These are phyloP conservation scores for Paraconiothyrium sp. DNA, from an alignment of 2,329 filamentous ascomycete genomes.

Conservation along the genomic window DNA sequence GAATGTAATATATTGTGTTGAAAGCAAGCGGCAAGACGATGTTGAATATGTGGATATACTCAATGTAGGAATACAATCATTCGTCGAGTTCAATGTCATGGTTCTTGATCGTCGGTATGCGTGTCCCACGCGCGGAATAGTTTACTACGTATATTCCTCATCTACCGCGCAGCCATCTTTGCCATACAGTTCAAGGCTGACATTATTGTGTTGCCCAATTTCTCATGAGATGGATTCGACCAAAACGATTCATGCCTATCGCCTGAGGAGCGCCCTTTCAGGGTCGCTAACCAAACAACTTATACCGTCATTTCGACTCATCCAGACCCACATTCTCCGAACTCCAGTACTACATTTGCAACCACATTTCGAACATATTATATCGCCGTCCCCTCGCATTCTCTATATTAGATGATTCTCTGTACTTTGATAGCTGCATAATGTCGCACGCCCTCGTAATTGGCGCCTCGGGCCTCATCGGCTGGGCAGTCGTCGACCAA, in stretches of 20 bases:
- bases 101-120: too few relatives aligned
- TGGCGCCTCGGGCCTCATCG: constrained; percentile 53
- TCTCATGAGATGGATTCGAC: too few relatives aligned
- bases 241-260: too few relatives aligned
- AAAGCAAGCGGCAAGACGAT: neutral
- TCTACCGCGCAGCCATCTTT: too few relatives aligned
- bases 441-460: constrained; percentile 50
- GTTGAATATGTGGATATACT: neutral
- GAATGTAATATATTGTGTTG: constrained; percentile 20
- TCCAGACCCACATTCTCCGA: neutral
- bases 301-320: neutral
- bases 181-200: too few relatives aligned
- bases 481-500: constrained; percentile 53
- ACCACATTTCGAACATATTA: neutral
- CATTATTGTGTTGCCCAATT: too few relatives aligned
- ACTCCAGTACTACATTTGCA: neutral
- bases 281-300: neutral
- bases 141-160: too few relatives aligned
- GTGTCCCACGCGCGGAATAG: too few relatives aligned
- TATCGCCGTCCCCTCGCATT: too few relatives aligned
- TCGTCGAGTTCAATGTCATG: neutral
- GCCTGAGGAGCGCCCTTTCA: neutral
- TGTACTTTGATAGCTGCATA: too few relatives aligned
- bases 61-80: constrained; percentile 6
- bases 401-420: too few relatives aligned